Conservation (phyloP, 805 yeast genomes). For the Saccharomycopsis lassenensis region DNA sequence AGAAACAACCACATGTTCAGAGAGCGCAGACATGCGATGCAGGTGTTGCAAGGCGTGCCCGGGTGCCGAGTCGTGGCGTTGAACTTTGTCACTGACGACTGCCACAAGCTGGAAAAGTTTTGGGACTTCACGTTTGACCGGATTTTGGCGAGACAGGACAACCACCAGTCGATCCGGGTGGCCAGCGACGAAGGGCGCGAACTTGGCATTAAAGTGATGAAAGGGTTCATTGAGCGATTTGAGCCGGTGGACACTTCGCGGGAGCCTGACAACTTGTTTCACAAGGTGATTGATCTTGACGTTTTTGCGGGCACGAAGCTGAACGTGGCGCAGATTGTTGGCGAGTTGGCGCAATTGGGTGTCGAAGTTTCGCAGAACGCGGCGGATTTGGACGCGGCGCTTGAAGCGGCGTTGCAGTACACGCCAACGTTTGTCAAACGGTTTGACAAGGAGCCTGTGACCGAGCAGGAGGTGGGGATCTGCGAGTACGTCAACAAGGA, state of each 20-base stretch:
- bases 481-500: slow-evolving; percentile 45
- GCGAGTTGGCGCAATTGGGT: slow-evolving; percentile 25
- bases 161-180: slow-evolving; percentile 73
- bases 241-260: slow-evolving; percentile 39
- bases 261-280: slow-evolving; percentile 60
- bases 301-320: slow-evolving; percentile 30
- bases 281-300: slow-evolving; percentile 47
- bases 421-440: slow-evolving; percentile 39
- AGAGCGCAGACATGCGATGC: slow-evolving; percentile 61
- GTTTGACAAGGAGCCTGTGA: slow-evolving; percentile 17
- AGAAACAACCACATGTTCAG: slow-evolving; percentile 67
- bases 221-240: slow-evolving; percentile 59
- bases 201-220: slow-evolving; percentile 50
- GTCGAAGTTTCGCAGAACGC: slow-evolving; percentile 34
- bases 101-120: slow-evolving; percentile 24
- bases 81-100: slow-evolving; percentile 20
- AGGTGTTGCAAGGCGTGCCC: slow-evolving; percentile 27
- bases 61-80: background rate
- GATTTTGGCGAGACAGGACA: slow-evolving; percentile 64
- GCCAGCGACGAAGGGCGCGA: slow-evolving; percentile 24
- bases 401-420: slow-evolving; percentile 40
- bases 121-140: slow-evolving; percentile 48
- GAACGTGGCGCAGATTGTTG: slow-evolving; percentile 38
- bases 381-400: slow-evolving; percentile 34
- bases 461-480: slow-evolving; percentile 61